A percentile compares a stretch with the other conserved stretches of the same genome.
Evolutionary conservation across 2,329 filamentous ascomycete genomes (phyloP).

Genomic region (Fusarium paranaense): DNA sequence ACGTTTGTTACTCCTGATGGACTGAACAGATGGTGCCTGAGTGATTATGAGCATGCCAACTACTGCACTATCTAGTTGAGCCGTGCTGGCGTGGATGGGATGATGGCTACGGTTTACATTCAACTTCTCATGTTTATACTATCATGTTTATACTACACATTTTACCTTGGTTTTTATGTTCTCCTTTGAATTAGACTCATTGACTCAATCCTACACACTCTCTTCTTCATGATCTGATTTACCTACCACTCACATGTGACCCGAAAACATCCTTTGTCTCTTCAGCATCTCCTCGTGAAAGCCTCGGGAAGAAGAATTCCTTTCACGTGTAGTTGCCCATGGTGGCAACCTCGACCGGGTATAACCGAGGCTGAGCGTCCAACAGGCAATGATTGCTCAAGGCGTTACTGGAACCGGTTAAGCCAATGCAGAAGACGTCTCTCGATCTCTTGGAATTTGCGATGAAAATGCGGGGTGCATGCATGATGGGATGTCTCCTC

Average conservation of each 20-base stretch:
- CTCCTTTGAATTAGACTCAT: too few relatives aligned
- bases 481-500: neutral
- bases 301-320: neutral
- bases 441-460: neutral
- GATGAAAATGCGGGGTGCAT: conserved; percentile 11
- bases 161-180: neutral
- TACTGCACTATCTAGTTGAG: neutral
- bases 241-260: neutral
- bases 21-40: neutral
- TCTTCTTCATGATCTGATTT: neutral
- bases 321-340: neutral
- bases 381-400: neutral
- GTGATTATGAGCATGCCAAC: neutral
- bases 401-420: neutral
- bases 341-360: neutral
- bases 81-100: too few relatives aligned
- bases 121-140: neutral
- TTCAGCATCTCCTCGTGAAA: neutral
- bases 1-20: neutral
- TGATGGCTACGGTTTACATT: neutral
- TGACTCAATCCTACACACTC: neutral
- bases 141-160: neutral
- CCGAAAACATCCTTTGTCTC: neutral
- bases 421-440: neutral
- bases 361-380: conserved; percentile 1